Conservation (phyloP, 345 rosid species). For the Aquilaria yunnanensis region DNA sequence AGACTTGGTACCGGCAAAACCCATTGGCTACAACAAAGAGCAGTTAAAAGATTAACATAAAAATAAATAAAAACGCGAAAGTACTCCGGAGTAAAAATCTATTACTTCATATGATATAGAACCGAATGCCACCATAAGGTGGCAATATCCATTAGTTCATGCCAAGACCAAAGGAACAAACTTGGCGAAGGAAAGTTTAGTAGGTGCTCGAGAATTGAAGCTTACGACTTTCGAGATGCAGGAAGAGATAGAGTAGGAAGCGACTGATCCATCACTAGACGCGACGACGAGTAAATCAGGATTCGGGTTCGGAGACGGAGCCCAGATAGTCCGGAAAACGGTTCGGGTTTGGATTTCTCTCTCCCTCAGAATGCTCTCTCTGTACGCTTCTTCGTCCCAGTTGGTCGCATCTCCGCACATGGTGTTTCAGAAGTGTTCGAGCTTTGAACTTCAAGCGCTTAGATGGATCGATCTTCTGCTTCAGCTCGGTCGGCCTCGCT, state of each 20-base stretch:
- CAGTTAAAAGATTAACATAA: not conserved
- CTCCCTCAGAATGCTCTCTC: constrained; percentile 58
- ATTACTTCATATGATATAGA: no score
- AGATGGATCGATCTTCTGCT: no score
- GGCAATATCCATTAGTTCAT: no score
- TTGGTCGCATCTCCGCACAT: constrained; percentile 69
- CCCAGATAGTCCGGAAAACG: constrained; percentile 78
- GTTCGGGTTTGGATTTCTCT: constrained; percentile 62
- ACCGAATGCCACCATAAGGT: no score
- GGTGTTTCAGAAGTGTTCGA: not conserved
- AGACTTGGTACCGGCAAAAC: constrained; percentile 22
- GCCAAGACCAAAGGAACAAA: no score
- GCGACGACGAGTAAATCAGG: constrained; percentile 63
- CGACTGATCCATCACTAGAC: constrained; percentile 76
- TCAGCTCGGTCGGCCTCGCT: no score
- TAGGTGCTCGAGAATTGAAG: not conserved
- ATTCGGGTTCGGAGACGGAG: constrained; percentile 48
- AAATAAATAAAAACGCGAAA: no score
- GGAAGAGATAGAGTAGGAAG: constrained; percentile 64
- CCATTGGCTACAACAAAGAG: constrained; percentile 31
- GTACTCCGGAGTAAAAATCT: no score
- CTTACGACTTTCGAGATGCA: constrained; percentile 52
- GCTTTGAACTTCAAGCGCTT: not conserved
- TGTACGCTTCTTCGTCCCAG: constrained; percentile 77
- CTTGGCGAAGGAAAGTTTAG: no score